Conservation (phyloP, 305 asterid species). For the Fraxinus velutina region DNA sequence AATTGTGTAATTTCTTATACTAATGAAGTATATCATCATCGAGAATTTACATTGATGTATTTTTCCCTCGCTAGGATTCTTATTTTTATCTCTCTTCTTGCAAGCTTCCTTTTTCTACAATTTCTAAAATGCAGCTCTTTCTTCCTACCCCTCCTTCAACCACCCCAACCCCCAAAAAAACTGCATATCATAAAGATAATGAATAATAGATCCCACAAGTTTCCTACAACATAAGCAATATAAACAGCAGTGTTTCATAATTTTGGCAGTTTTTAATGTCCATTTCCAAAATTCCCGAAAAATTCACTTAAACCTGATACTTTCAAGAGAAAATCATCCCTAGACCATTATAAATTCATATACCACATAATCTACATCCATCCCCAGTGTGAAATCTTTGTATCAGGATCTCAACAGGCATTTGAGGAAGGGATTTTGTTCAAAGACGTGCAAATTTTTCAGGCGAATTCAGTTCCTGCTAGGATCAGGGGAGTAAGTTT, state of each 20-base stretch:
- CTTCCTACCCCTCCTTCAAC: background rate
- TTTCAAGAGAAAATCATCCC: background rate
- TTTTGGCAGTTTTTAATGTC: background rate
- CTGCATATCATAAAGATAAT: background rate
- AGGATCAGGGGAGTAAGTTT: background rate
- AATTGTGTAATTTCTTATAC: background rate
- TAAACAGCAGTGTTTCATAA: background rate
- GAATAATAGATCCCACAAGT: background rate
- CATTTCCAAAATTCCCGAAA: background rate
- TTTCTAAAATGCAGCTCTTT: background rate
- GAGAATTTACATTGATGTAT: background rate
- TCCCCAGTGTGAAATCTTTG: background rate
- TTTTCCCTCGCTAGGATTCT: background rate
- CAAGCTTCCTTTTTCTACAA: background rate
- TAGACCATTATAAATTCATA: background rate
- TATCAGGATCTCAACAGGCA: background rate
- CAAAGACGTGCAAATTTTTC: background rate
- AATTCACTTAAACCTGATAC: background rate
- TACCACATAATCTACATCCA: background rate
- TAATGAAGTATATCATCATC: background rate
- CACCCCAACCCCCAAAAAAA: background rate
- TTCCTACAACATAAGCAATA: background rate
- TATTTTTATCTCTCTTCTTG: background rate
- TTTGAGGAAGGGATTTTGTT: background rate
- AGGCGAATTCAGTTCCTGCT: background rate